Base-by-base conservation (phyloP, 257 asterid genomes). In the Solanum dulcamara region DNA sequence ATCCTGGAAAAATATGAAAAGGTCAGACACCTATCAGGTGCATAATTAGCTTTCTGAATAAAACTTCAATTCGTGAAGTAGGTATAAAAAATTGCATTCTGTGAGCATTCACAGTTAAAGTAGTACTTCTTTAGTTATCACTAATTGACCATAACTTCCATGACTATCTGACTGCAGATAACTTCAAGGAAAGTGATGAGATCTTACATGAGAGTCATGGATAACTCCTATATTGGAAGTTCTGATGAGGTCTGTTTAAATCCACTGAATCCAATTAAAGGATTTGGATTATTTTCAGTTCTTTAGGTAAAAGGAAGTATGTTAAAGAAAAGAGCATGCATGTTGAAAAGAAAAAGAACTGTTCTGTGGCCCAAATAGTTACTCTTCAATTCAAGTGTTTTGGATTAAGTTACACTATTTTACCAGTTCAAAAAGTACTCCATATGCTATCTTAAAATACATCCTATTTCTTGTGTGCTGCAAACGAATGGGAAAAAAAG, bases 1-100 rank as follows among this genome's bases (percentile, higher is more conserved):
- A 91, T 92, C 92, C 88, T 92, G 92, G 89, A 91, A 92, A 92
- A 91, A 84, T 91, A 92, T 70, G 94, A 92, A 51, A 90, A 92
- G 95, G 95, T 92, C 30, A 82, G 85, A 37, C 84, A 80, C 64
- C 13, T 26, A 80, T 20, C 57, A 79, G 28, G 83, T 51, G 60
- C n/a, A 44, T 79, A 42, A 12, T 7, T 67, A 33, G 15, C 42
- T 66, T 66, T 66, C 24, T 7, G 42, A 32, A 66, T 66, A 30
- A 13, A 66, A 66, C 57, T 40, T n/a, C 81, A n/a, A 24, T 24
- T 15, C 4, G 7, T 4, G 24, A 44, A 74, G 37, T 26, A 74
- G 57, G 59, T 10, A 0, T 12, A 20, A 14, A 57, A 4, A 37
- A 28, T 35, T 5, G 11, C 55, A 37, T 26, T 13, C 18, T 35